Evolutionary conservation across 176 grass and related monocot species (phyloP).

Genomic region (Zea luxurians): DNA sequence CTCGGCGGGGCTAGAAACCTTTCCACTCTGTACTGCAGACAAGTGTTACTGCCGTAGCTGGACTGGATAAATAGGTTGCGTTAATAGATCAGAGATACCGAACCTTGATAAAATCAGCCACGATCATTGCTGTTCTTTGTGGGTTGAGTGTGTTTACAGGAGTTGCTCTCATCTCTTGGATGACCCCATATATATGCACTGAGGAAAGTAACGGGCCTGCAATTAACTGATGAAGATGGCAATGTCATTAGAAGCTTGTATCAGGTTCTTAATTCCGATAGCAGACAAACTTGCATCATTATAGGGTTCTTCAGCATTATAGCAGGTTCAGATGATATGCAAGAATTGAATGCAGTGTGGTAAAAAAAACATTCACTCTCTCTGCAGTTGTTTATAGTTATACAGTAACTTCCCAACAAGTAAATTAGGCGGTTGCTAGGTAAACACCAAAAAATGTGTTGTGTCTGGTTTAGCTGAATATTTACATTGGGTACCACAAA

Average conservation of each 20-base stretch:
- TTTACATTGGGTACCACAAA: neutral
- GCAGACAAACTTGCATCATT: conserved; percentile 5
- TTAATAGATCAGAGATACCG: conserved; percentile 9
- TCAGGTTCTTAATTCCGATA: neutral
- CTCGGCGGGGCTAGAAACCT: conserved; percentile 83
- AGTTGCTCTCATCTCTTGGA: conserved; percentile 89
- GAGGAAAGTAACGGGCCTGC: conserved; percentile 75
- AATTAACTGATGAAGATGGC: conserved; percentile 64
- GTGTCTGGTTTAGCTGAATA: neutral
- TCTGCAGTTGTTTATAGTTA: neutral
- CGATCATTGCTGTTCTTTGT: conserved; percentile 83
- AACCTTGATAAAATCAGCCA: conserved; percentile 89
- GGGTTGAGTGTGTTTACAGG: conserved; percentile 90
- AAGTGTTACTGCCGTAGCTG: conserved; percentile 7
- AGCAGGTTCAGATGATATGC: neutral
- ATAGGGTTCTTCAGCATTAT: conserved; percentile 2
- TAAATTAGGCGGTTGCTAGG: neutral
- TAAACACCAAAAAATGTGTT: neutral
- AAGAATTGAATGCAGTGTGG: neutral
- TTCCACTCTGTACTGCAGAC: conserved; percentile 54
- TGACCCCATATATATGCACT: conserved; percentile 81
- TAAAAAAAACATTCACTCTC: neutral
- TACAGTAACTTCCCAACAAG: neutral
- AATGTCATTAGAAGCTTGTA: conserved; percentile 15
- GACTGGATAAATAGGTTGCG: neutral